These are phyloP conservation scores for Phytophthora quininea DNA, from an alignment of 352 stramenopile species.

Conservation along the genomic window DNA sequence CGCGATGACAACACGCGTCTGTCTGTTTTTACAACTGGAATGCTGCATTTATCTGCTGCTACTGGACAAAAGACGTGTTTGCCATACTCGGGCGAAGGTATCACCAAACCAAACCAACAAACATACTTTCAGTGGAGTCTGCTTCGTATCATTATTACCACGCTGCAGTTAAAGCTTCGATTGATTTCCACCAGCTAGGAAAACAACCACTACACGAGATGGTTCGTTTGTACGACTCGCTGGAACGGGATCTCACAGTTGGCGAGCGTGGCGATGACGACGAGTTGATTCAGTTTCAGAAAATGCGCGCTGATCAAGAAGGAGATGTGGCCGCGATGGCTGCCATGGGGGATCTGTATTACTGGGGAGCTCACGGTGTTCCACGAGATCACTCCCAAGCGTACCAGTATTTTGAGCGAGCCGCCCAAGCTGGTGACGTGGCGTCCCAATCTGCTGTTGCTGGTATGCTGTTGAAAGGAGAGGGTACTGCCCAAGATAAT, in stretches of 20 bases:
- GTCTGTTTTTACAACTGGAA: constrained; percentile 32
- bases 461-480: constrained; percentile 90
- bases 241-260: constrained; percentile 48
- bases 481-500: constrained; percentile 80
- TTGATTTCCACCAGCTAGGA: constrained; percentile 66
- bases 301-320: constrained; percentile 73
- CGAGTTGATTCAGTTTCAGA: constrained; percentile 88
- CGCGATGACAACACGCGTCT: neutral
- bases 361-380: constrained; percentile 86
- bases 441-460: constrained; percentile 69
- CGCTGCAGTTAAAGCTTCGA: constrained; percentile 49
- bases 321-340: constrained; percentile 81
- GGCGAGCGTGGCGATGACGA: constrained; percentile 77
- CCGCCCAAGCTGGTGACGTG: constrained; percentile 63
- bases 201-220: constrained; percentile 83
- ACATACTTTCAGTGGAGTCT: constrained; percentile 30
- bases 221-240: constrained; percentile 71
- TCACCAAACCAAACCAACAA: neutral
- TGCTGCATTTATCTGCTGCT: constrained; percentile 61
- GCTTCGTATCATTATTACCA: constrained; percentile 68
- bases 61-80: constrained; percentile 47
- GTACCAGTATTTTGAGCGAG: constrained; percentile 75
- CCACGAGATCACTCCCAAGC: constrained; percentile 71
- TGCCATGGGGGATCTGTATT: constrained; percentile 89
- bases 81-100: constrained; percentile 65